Evolutionary conservation across 371 early-diverging fungal genomes (phyloP).

Genomic region (Mucor velutinosus): DNA sequence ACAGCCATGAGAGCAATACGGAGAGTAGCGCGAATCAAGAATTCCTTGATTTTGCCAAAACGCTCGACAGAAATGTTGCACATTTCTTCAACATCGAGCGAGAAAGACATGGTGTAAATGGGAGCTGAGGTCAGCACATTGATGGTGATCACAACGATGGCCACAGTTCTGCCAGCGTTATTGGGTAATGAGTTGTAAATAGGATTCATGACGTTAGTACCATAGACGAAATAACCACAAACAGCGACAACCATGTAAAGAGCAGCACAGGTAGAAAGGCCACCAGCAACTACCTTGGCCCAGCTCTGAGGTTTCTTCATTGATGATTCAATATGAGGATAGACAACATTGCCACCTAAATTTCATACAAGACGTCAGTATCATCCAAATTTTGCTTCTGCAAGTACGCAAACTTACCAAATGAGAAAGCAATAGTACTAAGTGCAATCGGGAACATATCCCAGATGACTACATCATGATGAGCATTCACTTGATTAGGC

Average conservation of each 20-base stretch:
- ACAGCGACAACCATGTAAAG: slow-evolving; percentile 78
- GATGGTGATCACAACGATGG: slow-evolving; percentile 74
- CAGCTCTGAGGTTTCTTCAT: slow-evolving; percentile 80
- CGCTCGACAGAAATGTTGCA: slow-evolving; percentile 51
- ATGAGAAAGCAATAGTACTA: slow-evolving; percentile 64
- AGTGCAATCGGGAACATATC: slow-evolving; percentile 58
- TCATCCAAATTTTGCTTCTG: too few species aligned
- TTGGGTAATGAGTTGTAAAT: slow-evolving; percentile 74
- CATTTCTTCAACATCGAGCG: slow-evolving; percentile 63
- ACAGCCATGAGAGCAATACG: slow-evolving; percentile 44
- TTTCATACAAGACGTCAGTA: slow-evolving; percentile 14
- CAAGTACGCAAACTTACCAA: too few species aligned
- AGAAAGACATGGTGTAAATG: slow-evolving; percentile 74
- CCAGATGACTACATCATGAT: slow-evolving; percentile 52
- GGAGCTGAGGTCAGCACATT: slow-evolving; percentile 83
- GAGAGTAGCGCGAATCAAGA: slow-evolving; percentile 19
- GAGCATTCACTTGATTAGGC: slow-evolving; percentile 17
- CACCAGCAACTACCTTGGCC: slow-evolving; percentile 66
- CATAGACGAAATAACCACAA: slow-evolving; percentile 84
- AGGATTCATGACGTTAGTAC: slow-evolving; percentile 66
- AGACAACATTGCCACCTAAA: slow-evolving; percentile 83
- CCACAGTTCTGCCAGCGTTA: slow-evolving; percentile 61
- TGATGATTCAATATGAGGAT: slow-evolving; percentile 82
- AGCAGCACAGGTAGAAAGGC: slow-evolving; percentile 68
- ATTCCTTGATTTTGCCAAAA: slow-evolving; percentile 34